These are phyloP conservation scores for Rhodotorula diobovata DNA, from an alignment of 768 basidiomycete species.

Conservation along the genomic window DNA sequence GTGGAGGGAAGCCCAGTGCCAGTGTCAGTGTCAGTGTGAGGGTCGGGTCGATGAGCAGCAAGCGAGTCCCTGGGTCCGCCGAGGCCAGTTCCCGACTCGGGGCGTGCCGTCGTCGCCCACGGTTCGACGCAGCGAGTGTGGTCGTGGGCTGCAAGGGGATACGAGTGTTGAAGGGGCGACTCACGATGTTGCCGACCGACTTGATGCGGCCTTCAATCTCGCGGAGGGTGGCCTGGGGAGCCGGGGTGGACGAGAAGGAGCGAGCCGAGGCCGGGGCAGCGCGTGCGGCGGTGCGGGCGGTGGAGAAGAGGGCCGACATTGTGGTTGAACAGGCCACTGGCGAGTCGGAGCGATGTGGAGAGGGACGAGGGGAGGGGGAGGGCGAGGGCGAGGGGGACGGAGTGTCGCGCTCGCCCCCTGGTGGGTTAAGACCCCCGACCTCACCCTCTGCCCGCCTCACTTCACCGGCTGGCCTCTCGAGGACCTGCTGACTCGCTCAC, in stretches of 20 bases:
- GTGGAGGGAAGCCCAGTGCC: neutral
- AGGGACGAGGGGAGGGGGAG: no score
- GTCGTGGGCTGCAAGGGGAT: neutral
- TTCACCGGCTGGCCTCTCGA: no score
- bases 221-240: slow-evolving; percentile 70
- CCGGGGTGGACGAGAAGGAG: slow-evolving; percentile 39
- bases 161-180: neutral
- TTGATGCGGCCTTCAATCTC: slow-evolving; percentile 91
- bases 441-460: no score
- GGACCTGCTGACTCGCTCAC: no score
- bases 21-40: neutral
- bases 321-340: neutral
- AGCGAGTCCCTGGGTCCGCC: no score
- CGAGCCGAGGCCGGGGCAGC: slow-evolving; percentile 29
- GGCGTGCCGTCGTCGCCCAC: no score
- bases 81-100: no score
- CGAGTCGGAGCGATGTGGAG: neutral
- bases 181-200: slow-evolving; percentile 71
- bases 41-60: no score
- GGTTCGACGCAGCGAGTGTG: no score
- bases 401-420: no score
- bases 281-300: slow-evolving; percentile 53
- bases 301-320: slow-evolving; percentile 52
- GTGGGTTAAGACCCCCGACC: no score
- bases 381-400: no score